Conservation (phyloP, 1,139 yeast species). For the Candida mesenterica region DNA sequence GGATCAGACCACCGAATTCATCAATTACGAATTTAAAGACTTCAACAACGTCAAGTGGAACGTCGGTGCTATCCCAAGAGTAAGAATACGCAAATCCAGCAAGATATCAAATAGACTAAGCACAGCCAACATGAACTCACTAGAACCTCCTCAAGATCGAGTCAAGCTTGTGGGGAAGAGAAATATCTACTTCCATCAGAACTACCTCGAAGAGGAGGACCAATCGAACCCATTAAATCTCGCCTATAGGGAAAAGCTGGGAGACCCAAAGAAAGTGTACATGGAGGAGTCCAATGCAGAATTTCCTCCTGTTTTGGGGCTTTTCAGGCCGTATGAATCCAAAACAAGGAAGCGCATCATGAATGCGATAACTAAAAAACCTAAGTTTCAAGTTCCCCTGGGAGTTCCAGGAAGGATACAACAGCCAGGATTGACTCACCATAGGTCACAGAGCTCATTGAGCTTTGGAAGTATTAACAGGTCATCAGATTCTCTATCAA, state of each 20-base stretch:
- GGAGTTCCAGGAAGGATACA: conserved; percentile 1
- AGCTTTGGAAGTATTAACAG: conserved; percentile 1
- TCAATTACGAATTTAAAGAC: conserved; percentile 34
- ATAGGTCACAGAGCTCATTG: conserved; percentile 4
- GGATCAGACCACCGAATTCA: conserved; percentile 12
- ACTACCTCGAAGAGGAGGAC: conserved; percentile 18
- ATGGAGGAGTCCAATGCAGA: conserved; percentile 23
- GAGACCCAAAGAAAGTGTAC: conserved; percentile 31
- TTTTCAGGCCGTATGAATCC: conserved; percentile 55
- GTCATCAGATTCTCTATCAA: conserved; percentile 7
- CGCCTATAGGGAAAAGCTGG: conserved; percentile 20
- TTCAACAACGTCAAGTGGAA: conserved; percentile 34
- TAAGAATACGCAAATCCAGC: conserved; percentile 18
- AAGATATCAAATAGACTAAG: conserved; percentile 10
- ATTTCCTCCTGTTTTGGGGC: conserved; percentile 44
- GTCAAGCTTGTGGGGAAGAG: conserved; percentile 19
- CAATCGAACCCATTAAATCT: conserved; percentile 16
- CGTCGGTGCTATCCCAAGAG: conserved; percentile 48
- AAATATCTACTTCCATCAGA: conserved; percentile 24
- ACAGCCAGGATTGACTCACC: conserved; percentile 1
- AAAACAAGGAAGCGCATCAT: conserved; percentile 43
- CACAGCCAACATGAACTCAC: conserved; percentile 7
- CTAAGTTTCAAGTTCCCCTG: conserved; percentile 6
- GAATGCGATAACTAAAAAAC: conserved; percentile 19
- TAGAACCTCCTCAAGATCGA: conserved; percentile 7